Evolutionary conservation across 495 filamentous ascomycete species (phyloP), one percentile per base, ranked within the genome.

Genomic region (Penicillium simplicissimum): DNA sequence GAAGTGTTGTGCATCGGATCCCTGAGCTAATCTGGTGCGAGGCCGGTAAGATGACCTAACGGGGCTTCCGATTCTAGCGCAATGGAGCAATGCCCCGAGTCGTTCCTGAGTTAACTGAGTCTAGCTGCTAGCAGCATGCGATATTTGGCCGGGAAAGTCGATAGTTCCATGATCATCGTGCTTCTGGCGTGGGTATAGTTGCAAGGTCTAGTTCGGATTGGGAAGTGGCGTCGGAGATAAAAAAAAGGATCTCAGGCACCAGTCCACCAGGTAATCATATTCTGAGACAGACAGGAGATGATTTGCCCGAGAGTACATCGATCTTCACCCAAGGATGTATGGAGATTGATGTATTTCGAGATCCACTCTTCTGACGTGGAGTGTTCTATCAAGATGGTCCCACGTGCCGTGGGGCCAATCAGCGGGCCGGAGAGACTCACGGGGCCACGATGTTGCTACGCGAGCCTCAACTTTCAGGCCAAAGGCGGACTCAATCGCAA

Each of bases 391-490:
- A 23, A 45, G 8, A 11, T 23, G 19, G 42, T 19, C 19, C 42
- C 42, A 45, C 42, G 55, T 47, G 55, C n/a, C 11, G 40, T 37
- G 47, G 36, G 31, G 55, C 55, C 56, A 58, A 58, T 58, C 33
- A 51, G 56, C 1, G 6, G 4, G 8, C 31, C 8, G 4, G 2
- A 31, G 8, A 1, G 6, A 5, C 56, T 58, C 56, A 58, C 43
- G 56, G 33, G 55, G 23, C 15, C n/a, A 53, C 15, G 13, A 21
- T 23, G n/a, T 28, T 3, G 42, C 11, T n/a, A n/a, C 4, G 45
- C 45, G 11, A 31, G 45, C 45, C 45, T 49, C 45, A 49, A 31
- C 21, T n/a, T n/a, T 49, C 45, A 49, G 36, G 34, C 36, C 23
- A 42, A 42, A 49, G 45, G 8, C 42, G 14, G 35, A 55, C 19